These are phyloP conservation scores for Entophlyctis helioformis DNA, from an alignment of 192 early-diverging fungal genomes.

Conservation along the genomic window DNA sequence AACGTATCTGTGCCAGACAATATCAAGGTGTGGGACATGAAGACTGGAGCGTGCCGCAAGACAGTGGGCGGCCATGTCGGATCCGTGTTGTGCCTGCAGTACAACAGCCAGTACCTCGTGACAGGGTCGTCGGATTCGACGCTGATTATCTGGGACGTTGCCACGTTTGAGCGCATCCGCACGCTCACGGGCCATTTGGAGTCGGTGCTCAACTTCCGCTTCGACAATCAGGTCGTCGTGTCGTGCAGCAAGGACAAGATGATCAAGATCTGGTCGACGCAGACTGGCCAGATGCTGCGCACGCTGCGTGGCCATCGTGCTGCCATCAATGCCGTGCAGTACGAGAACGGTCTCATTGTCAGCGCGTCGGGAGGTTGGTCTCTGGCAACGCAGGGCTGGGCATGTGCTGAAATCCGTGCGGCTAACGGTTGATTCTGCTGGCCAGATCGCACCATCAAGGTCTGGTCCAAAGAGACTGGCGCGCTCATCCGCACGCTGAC, in stretches of 20 bases:
- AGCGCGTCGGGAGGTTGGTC: constrained; percentile 17
- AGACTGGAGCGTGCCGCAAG: constrained; percentile 30
- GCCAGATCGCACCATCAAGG: constrained; percentile 71
- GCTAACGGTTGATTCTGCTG: too few species aligned
- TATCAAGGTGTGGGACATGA: constrained; percentile 66
- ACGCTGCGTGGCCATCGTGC: constrained; percentile 56
- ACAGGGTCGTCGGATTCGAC: constrained; percentile 77
- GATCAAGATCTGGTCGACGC: constrained; percentile 61
- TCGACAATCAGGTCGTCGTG: constrained; percentile 23
- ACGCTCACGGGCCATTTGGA: constrained; percentile 24
- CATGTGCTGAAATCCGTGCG: too few species aligned
- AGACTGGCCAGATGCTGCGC: constrained; percentile 37
- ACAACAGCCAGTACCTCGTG: constrained; percentile 47
- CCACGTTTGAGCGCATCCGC: constrained; percentile 29
- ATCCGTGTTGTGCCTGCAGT: constrained; percentile 82
- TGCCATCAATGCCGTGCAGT: constrained; percentile 72
- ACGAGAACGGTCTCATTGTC: constrained; percentile 12
- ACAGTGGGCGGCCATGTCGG: constrained; percentile 61
- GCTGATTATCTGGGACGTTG: constrained; percentile 65
- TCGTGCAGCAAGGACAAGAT: constrained; percentile 40
- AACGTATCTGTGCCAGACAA: constrained; percentile 11
- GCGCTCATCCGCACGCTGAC: constrained; percentile 48
- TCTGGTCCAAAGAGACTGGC: constrained; percentile 72
- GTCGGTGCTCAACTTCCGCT: constrained; percentile 32
- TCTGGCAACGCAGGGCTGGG: too few species aligned